phyloP scores from a whole-genome alignment of 805 yeast genomes.

The Saccharomycopsis schoenii region DNA sequence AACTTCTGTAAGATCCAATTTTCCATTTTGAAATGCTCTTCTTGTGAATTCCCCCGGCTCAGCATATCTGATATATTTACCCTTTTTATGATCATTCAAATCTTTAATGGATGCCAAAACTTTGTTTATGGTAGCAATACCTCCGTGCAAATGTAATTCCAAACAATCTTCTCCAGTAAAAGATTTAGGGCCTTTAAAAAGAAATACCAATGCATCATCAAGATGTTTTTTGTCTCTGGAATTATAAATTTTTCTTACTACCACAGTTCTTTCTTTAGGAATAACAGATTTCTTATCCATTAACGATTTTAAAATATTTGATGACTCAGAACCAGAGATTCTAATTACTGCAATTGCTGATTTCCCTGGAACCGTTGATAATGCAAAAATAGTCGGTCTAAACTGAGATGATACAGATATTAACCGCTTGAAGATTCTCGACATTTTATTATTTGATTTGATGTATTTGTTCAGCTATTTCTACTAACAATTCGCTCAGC shows the following conservation, averaged over 20 bases:
- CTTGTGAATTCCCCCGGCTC: constrained; percentile 88
- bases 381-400: constrained; percentile 71
- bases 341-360: constrained; percentile 86
- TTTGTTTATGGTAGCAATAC: constrained; percentile 69
- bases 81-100: constrained; percentile 32
- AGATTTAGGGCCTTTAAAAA: constrained; percentile 62
- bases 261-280: constrained; percentile 46
- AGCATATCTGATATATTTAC: constrained; percentile 58
- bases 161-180: constrained; percentile 89
- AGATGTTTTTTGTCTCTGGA: constrained; percentile 33
- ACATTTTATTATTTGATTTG: not conserved
- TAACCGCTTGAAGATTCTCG: not conserved
- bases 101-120: constrained; percentile 52
- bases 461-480: not conserved
- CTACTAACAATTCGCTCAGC: no score
- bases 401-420: not conserved
- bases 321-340: constrained; percentile 62
- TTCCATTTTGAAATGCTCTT: constrained; percentile 77
- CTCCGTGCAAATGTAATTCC: constrained; percentile 93
- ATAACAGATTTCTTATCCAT: constrained; percentile 28
- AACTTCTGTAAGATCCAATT: constrained; percentile 76
- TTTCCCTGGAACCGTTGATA: constrained; percentile 72
- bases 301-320: constrained; percentile 34
- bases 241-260: constrained; percentile 44
- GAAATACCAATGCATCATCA: constrained; percentile 69